Evolutionary conservation across 768 basidiomycete species (phyloP).

Genomic region (Boletus vermiculosoides): DNA sequence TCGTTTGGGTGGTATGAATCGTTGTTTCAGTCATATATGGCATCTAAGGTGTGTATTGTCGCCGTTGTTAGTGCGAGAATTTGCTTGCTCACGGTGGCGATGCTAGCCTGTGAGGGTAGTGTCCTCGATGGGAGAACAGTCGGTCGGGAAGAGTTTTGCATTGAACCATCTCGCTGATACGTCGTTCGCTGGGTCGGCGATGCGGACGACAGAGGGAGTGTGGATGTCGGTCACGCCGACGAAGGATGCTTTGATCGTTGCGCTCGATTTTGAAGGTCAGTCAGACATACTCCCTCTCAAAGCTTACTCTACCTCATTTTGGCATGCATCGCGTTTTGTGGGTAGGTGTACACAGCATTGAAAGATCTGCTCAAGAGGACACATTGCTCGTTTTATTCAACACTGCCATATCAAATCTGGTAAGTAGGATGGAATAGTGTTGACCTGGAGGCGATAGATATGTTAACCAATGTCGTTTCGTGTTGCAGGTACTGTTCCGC

Average conservation of each 20-base stretch:
- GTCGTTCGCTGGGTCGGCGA: constrained; percentile 63
- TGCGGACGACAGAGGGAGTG: constrained; percentile 66
- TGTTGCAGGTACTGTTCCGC: constrained; percentile 54
- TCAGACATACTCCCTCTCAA: neutral
- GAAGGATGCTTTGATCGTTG: constrained; percentile 49
- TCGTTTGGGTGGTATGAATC: constrained; percentile 68
- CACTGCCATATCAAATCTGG: constrained; percentile 60
- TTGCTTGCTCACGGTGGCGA: neutral
- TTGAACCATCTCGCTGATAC: constrained; percentile 63
- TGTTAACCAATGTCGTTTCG: neutral
- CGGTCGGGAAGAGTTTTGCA: constrained; percentile 59
- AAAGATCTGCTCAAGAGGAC: constrained; percentile 62
- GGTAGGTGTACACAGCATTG: constrained; percentile 59
- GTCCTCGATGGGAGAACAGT: constrained; percentile 69
- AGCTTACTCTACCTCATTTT: neutral
- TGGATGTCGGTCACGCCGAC: constrained; percentile 70
- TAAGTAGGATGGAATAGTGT: constrained; percentile 35
- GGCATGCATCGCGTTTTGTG: neutral
- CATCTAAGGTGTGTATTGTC: constrained; percentile 41
- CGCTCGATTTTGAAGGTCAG: constrained; percentile 63
- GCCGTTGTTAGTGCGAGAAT: rapidly evolving
- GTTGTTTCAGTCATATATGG: constrained; percentile 61
- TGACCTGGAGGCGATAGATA: too few relatives aligned
- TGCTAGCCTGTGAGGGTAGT: constrained; percentile 59
- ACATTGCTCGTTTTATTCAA: constrained; percentile 63